These are phyloP conservation scores for Panaeolus cyanescens DNA, from an alignment of 768 basidiomycete species.

Conservation along the genomic window DNA sequence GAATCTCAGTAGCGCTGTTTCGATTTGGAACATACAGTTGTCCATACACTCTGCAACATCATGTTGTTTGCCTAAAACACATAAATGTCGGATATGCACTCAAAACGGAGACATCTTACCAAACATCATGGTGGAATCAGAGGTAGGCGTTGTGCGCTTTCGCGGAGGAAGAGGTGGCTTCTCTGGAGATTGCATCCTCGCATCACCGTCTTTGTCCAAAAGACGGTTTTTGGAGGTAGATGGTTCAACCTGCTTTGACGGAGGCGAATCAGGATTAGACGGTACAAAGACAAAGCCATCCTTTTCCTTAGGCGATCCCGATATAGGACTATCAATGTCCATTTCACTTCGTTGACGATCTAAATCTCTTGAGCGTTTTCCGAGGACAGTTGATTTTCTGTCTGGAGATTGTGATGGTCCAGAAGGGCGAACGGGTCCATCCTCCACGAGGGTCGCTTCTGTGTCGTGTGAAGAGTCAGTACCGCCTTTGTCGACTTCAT, in stretches of 20 bases:
- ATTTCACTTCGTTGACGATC: constrained; percentile 44
- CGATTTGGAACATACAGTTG: constrained; percentile 98
- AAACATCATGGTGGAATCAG: constrained; percentile 89
- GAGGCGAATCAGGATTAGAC: constrained; percentile 29
- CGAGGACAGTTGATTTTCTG: constrained; percentile 59
- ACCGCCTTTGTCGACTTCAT: constrained; percentile 68
- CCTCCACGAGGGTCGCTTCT: constrained; percentile 87
- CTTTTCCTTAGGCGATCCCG: constrained; percentile 35
- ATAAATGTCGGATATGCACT: constrained; percentile 10
- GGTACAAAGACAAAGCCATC: constrained; percentile 36
- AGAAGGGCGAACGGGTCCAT: constrained; percentile 45
- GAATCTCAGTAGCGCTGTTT: constrained; percentile 85
- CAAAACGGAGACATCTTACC: constrained; percentile 45
- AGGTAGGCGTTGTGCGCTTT: constrained; percentile 45
- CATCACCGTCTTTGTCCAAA: constrained; percentile 31
- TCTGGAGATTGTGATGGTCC: constrained; percentile 28
- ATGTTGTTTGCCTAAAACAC: constrained; percentile 92
- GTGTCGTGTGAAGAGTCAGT: constrained; percentile 87
- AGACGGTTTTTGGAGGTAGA: background rate
- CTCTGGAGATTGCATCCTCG: constrained; percentile 32
- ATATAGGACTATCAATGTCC: constrained; percentile 57
- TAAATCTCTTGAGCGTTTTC: constrained; percentile 64
- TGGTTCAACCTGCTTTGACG: background rate
- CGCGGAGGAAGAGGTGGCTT: constrained; percentile 62
- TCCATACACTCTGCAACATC: constrained; percentile 99